Evolutionary conservation across 1,284 basidiomycete species (phyloP).

Genomic region (Coriolopsis trogii): DNA sequence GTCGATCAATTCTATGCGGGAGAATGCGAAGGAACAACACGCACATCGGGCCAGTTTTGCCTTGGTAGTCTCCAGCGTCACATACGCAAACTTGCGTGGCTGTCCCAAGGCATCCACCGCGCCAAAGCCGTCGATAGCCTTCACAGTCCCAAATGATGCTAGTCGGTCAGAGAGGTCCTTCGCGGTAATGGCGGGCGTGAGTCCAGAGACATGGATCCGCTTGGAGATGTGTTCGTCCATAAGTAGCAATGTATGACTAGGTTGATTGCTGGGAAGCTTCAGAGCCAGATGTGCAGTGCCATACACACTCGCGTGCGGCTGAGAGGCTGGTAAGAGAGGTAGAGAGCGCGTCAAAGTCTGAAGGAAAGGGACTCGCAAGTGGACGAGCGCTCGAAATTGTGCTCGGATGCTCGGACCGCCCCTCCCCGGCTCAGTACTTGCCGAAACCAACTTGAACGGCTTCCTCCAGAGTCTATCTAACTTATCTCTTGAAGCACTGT

Average conservation of each 20-base stretch:
- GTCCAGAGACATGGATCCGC: slow-evolving; percentile 73
- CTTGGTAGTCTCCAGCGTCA: slow-evolving; percentile 69
- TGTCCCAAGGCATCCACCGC: slow-evolving; percentile 62
- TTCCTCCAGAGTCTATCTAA: no score
- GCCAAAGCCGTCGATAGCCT: slow-evolving; percentile 70
- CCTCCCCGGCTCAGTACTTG: no score
- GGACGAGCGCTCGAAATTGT: no score
- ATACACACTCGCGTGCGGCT: no score
- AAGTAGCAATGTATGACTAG: neutral
- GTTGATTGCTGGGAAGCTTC: no score
- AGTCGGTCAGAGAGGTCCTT: slow-evolving; percentile 63
- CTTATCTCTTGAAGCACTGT: no score
- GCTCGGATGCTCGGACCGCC: no score
- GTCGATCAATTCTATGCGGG: neutral
- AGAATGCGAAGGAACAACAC: slow-evolving; percentile 27
- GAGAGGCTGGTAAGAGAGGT: no score
- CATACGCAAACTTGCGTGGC: slow-evolving; percentile 70
- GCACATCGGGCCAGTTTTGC: slow-evolving; percentile 65
- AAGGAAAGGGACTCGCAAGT: no score
- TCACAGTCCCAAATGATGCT: slow-evolving; percentile 67
- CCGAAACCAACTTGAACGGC: no score
- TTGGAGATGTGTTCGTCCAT: slow-evolving; percentile 52
- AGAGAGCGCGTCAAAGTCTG: no score
- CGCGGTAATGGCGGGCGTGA: slow-evolving; percentile 63
- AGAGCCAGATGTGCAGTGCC: no score